Base-by-base conservation (phyloP, 2,329 filamentous ascomycete species). In the Verticillium zaregamsianum region DNA sequence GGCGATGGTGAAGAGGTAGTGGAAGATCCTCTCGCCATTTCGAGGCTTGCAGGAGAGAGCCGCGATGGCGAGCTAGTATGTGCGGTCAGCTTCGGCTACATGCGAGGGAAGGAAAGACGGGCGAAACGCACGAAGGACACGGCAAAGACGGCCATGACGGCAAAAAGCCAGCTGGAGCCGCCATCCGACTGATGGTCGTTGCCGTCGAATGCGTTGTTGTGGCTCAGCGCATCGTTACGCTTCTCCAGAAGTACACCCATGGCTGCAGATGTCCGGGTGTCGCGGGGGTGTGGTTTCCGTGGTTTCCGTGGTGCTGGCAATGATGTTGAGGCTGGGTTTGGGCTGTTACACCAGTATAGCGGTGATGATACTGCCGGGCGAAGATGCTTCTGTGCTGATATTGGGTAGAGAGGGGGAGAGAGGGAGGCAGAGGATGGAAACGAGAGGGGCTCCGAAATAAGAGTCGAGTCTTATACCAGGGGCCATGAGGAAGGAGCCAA, bases 161-260 rank as follows among this genome's bases (percentile, higher is more conserved):
- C 76, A 77, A 79, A 86, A 14, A 85, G 75, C 83, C 82, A 86
- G 74, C 82, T 72, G 52, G 82, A 84, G 60, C 82, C 83, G 61
- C 80, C 71, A 1, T 70, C 71, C 1, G 76, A 75, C 23, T 84
- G 74, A 20, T 65, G 58, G 59, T 78, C 70, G 49, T 72, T 68
- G 20, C 74, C 72, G 9, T 78, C 78, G 2, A 63, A 65, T 0
- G 77, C 74, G 2, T 80, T 80, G 73, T 86, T 82, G 71, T 77
- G 68, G 37, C 72, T 64, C 40, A 86, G 73, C 25, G 80, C 81
- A 55, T 80, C 73, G 71, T 85, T 84, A 54, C 63, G 71, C 60
- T 75, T 70, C 37, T 64, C 17, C n/a, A 68, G 59, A 28, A 78
- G 64, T 58, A 67, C 59, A 33, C 66, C 64, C 77, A 79, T 79